Percentiles rank a stretch among this genome's conserved stretches.
Evolutionary conservation across 108 stramenopile genomes (phyloP).

Genomic region (Mayamaea pseudoterrestris): DNA sequence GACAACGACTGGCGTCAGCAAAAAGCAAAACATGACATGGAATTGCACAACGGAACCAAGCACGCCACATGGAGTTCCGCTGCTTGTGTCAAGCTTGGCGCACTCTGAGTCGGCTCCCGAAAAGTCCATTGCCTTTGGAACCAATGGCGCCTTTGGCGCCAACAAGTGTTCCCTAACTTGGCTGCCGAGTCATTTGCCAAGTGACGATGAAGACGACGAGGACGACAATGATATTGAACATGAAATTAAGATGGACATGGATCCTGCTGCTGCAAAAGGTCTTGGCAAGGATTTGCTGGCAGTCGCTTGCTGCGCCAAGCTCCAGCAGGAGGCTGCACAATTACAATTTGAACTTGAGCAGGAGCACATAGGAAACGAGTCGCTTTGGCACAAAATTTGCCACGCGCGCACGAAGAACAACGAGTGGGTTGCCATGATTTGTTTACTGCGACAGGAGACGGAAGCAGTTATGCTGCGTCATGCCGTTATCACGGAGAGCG

Average conservation of each 20-base stretch:
- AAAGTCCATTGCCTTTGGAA: conserved; percentile 8
- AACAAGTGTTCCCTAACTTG: not conserved
- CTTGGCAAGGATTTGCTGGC: too few species aligned
- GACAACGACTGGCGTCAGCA: not conserved
- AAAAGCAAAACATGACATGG: conserved; percentile 1
- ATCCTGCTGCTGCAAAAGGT: too few species aligned
- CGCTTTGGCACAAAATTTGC: too few species aligned
- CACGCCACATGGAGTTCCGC: conserved; percentile 66
- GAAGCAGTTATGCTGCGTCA: conserved; percentile 77
- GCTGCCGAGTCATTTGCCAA: conserved; percentile 13
- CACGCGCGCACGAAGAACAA: too few species aligned
- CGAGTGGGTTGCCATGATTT: conserved; percentile 71
- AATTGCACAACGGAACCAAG: conserved; percentile 30
- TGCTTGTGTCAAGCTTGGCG: too few species aligned
- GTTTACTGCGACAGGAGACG: conserved; percentile 71
- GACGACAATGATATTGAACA: too few species aligned
- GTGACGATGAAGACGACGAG: too few species aligned
- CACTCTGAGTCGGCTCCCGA: conserved; percentile 47
- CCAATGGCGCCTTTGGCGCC: not conserved
- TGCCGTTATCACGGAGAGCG: conserved; percentile 60
- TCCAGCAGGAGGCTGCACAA: too few species aligned
- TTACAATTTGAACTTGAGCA: too few species aligned
- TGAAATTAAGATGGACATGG: too few species aligned
- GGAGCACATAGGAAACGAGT: too few species aligned
- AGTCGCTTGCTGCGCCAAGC: too few species aligned